These are phyloP conservation scores for Penicillium sp. DNA, from an alignment of 2,329 filamentous ascomycete genomes.

Conservation along the genomic window DNA sequence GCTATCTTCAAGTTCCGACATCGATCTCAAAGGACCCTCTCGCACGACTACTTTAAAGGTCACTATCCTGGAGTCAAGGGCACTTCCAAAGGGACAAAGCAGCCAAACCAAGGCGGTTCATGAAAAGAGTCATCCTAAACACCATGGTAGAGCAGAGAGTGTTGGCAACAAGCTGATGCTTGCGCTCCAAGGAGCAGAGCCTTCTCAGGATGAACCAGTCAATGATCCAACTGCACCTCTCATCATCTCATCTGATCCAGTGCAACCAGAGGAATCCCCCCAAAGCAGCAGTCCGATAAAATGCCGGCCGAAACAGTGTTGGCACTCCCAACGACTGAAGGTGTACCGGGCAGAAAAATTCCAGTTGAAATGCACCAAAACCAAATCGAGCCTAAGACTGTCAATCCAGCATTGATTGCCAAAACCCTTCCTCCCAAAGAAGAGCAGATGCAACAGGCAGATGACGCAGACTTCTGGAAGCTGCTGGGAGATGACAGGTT, in stretches of 20 bases:
- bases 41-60: neutral
- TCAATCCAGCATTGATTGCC: neutral
- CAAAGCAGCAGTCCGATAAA: neutral
- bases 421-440: neutral
- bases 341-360: neutral
- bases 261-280: neutral
- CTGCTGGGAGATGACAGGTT: neutral
- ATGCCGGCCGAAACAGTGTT: neutral
- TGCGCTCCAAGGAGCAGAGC: constrained; percentile 1
- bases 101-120: neutral
- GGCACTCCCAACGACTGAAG: neutral
- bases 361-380: neutral
- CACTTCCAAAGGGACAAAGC: neutral
- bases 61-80: constrained; percentile 7
- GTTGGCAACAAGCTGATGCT: constrained; percentile 9
- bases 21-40: neutral
- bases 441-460: neutral
- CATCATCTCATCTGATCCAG: constrained; percentile 5
- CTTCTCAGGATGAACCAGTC: neutral
- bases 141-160: constrained; percentile 2
- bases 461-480: neutral
- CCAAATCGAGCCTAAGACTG: neutral
- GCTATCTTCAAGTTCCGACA: neutral
- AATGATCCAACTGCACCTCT: neutral
- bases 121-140: neutral